Evolutionary conservation across 1,284 basidiomycete species (phyloP), one percentile per base, ranked within the genome.

Genomic region (Fomitopsis betulina): DNA sequence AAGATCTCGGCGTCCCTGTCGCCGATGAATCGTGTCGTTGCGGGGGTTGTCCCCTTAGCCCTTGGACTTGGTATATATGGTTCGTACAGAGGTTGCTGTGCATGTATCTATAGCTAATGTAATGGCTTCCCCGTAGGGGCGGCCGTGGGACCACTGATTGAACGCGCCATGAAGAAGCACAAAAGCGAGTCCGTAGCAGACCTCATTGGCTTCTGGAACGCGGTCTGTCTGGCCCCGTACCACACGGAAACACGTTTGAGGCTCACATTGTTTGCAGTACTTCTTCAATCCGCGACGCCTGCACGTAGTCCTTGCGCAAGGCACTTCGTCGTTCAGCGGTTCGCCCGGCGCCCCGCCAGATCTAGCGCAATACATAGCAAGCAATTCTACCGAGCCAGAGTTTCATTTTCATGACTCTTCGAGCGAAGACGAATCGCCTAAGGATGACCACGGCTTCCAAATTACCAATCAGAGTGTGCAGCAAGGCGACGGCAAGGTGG

Each of bases 211-310:
- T 52, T 58, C 23, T 65, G 63, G 64, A 65, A 64, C 33, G 37
- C 55, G 19, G 62, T 63, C 32, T n/a, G 62, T 43, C 17, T 5
- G 5, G 30, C 8, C 12, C 27, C 15, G 33, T n/a, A 1, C 19
- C 9, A 12, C 38, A 19, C 33, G 8, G 3, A 23, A 23, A 1
- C 30, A 17, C 47, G 17, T 19, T 8, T 5, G 47, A 27, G 12
- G 19, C 42, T 21, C 3, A 45, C 19, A 10, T 5, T 19, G 12
- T 4, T 27, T 27, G 33, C 51, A 65, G 63, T 33, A 58, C 10
- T 65, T 65, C 60, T 65, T 65, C 63, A 61, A 65, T 33, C 64
- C 61, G 15, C 64, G 64, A 13, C 49, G 59, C 50, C 61, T 65
- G 60, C 52, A 62, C 23, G 63, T 63, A 42, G 56, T 59, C 53